phyloP scores from a whole-genome alignment of 257 asterid genomes.

The Nicotiana otophora region DNA sequence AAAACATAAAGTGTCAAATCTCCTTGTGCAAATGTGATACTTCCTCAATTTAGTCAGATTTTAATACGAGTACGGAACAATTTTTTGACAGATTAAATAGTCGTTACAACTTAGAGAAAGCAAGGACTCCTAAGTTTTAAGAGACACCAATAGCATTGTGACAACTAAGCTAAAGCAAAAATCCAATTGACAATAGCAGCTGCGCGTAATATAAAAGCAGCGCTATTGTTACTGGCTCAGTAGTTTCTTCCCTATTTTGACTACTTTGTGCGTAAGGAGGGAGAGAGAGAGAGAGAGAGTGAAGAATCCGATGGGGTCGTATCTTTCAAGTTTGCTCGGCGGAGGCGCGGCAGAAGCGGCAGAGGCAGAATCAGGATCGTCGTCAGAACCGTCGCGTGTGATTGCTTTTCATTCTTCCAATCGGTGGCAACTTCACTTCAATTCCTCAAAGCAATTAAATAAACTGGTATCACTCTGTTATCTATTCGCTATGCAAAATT shows the following conservation, averaged over 20 bases:
- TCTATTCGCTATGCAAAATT: neutral
- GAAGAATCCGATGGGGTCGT: conserved; percentile 33
- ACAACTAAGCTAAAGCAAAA: too few species aligned
- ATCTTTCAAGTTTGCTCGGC: conserved; percentile 26
- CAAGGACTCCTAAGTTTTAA: too few species aligned
- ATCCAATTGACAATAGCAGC: neutral
- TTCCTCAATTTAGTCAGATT: too few species aligned
- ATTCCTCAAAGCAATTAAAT: conserved; percentile 55
- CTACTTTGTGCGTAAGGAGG: neutral
- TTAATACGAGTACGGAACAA: too few species aligned
- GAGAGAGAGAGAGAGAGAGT: neutral
- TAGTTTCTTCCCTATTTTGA: neutral
- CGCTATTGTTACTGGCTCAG: neutral
- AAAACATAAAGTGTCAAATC: too few species aligned
- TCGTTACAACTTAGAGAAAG: too few species aligned
- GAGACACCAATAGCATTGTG: too few species aligned
- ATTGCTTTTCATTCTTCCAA: conserved; percentile 56
- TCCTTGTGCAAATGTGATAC: too few species aligned
- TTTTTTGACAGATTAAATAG: too few species aligned
- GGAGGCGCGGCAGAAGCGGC: conserved; percentile 30
- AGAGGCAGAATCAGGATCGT: conserved; percentile 19
- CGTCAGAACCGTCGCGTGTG: conserved; percentile 62
- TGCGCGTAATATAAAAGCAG: neutral
- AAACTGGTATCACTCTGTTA: conserved; percentile 44
- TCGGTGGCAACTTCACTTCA: conserved; percentile 74